Conservation (phyloP, 345 rosid species). For the Gossypium arboreum region DNA sequence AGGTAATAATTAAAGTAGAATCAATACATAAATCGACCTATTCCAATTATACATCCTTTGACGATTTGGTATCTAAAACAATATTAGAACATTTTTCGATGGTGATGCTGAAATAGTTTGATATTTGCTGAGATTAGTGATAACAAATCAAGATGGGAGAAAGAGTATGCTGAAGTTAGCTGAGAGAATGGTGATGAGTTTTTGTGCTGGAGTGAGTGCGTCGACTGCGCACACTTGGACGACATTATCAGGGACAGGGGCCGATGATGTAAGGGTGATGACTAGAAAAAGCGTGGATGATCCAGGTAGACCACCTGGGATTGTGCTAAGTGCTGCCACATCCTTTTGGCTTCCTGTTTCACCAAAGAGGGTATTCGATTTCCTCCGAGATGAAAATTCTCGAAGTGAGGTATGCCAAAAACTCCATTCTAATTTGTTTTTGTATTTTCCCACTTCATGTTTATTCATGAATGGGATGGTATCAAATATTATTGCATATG, state of each 20-base stretch:
- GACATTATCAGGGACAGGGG: slow-evolving; percentile 52
- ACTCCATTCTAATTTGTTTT: too few relatives aligned
- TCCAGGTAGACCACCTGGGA: slow-evolving; percentile 85
- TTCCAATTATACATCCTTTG: too few relatives aligned
- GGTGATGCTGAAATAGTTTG: slow-evolving; percentile 1
- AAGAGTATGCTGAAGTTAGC: slow-evolving; percentile 71
- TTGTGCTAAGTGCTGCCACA: slow-evolving; percentile 79
- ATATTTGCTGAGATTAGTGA: slow-evolving; percentile 30
- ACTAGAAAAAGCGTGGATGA: slow-evolving; percentile 66
- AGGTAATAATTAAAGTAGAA: slow-evolving; percentile 28
- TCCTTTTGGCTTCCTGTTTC: slow-evolving; percentile 91
- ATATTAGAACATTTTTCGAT: background rate
- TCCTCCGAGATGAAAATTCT: slow-evolving; percentile 72
- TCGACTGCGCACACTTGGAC: slow-evolving; percentile 76
- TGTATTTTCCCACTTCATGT: too few relatives aligned
- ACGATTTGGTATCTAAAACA: too few relatives aligned
- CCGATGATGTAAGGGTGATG: slow-evolving; percentile 78
- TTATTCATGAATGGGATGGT: too few relatives aligned
- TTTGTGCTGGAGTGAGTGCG: slow-evolving; percentile 67
- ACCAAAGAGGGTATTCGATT: slow-evolving; percentile 63
- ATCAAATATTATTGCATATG: too few relatives aligned
- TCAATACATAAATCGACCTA: background rate
- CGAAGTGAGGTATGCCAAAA: slow-evolving; percentile 51
- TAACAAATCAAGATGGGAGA: slow-evolving; percentile 66
- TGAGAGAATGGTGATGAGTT: slow-evolving; percentile 74